Conservation (phyloP, 331 rosid species). For the Quercus tomentella region DNA sequence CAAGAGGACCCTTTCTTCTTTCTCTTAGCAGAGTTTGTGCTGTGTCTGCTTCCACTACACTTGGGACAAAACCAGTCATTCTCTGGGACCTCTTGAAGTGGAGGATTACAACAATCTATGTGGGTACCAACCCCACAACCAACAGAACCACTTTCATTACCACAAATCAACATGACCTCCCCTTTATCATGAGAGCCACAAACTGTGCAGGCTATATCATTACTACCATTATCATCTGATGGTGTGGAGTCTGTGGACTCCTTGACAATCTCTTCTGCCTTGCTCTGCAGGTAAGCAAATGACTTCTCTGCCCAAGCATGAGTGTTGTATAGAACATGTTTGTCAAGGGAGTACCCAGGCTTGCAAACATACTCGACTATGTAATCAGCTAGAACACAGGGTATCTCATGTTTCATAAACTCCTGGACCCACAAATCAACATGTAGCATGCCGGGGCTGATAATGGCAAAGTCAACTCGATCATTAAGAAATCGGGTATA, state of each 20-base stretch:
- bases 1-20: conserved; percentile 39
- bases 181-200: conserved; percentile 76
- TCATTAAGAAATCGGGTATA: conserved; percentile 65
- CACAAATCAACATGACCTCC: conserved; percentile 87
- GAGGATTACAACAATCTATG: conserved; percentile 87
- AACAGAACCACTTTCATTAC: conserved; percentile 65
- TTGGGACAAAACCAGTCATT: conserved; percentile 85
- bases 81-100: conserved; percentile 59
- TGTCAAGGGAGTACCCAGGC: conserved; percentile 74
- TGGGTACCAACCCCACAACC: conserved; percentile 89
- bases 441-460: conserved; percentile 77
- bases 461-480: conserved; percentile 67
- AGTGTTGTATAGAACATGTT: conserved; percentile 64
- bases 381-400: conserved; percentile 86
- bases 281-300: conserved; percentile 41
- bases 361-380: conserved; percentile 96
- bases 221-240: conserved; percentile 16
- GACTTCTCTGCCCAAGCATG: conserved; percentile 75
- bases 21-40: conserved; percentile 34
- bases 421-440: conserved; percentile 90
- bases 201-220: conserved; percentile 54
- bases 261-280: conserved; percentile 55
- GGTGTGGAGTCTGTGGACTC: conserved; percentile 16
- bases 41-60: conserved; percentile 39
- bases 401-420: conserved; percentile 79